These are phyloP conservation scores for Capronia coronata DNA, from an alignment of 2,329 filamentous ascomycete species.

Conservation along the genomic window DNA sequence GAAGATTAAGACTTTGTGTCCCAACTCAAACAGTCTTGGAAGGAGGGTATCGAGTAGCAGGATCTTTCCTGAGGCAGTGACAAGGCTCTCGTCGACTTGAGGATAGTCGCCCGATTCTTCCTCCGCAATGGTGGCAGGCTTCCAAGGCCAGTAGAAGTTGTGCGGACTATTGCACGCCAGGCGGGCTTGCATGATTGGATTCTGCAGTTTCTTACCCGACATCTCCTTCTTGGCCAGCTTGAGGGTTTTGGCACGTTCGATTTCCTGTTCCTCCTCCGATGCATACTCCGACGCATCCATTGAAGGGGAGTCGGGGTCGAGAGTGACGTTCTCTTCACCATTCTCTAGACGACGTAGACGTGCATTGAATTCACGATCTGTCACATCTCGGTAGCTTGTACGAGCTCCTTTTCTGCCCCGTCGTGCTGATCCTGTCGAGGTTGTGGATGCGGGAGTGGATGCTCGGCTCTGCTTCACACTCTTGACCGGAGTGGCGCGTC, in stretches of 20 bases:
- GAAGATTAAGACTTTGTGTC: conserved; percentile 91
- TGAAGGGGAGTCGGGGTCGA: conserved; percentile 13
- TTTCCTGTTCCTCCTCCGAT: conserved; percentile 31
- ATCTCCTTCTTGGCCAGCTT: conserved; percentile 65
- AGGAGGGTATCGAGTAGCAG: conserved; percentile 82
- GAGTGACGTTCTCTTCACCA: conserved; percentile 48
- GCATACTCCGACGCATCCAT: conserved; percentile 23
- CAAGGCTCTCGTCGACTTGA: conserved; percentile 68
- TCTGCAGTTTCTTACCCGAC: conserved; percentile 84
- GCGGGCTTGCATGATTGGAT: conserved; percentile 84
- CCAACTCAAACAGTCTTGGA: conserved; percentile 62
- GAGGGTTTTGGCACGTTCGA: conserved; percentile 30
- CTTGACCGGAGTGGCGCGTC: conserved; percentile 53
- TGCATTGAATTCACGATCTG: conserved; percentile 76
- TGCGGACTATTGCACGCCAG: conserved; percentile 90
- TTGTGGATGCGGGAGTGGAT: conserved; percentile 61
- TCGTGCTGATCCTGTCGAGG: conserved; percentile 45
- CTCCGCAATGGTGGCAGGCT: conserved; percentile 58
- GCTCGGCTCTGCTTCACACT: conserved; percentile 67
- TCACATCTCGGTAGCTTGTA: conserved; percentile 62
- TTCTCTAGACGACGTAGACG: conserved; percentile 47
- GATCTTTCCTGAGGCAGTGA: conserved; percentile 93
- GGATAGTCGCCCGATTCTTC: conserved; percentile 41
- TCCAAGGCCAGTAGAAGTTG: conserved; percentile 94
- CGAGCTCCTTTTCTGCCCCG: conserved; percentile 40